Evolutionary conservation across 768 basidiomycete genomes (phyloP).

Genomic region (Auriscalpium vulgare): DNA sequence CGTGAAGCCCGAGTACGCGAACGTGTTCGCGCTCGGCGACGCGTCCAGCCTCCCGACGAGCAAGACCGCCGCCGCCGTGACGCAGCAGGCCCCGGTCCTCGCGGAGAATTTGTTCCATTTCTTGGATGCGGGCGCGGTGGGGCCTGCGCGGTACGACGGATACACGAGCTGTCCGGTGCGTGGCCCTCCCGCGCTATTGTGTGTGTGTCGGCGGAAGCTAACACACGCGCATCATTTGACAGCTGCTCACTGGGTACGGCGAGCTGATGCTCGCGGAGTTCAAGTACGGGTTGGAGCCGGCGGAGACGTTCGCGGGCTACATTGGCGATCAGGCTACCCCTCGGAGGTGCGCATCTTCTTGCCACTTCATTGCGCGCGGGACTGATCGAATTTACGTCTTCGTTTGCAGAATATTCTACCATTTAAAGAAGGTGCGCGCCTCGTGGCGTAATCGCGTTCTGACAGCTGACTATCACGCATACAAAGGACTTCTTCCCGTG

Average conservation of each 20-base stretch:
- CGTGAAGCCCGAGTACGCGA: conserved; percentile 67
- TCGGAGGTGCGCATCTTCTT: conserved; percentile 39
- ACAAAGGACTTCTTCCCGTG: conserved; percentile 27
- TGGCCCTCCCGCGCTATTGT: conserved; percentile 9
- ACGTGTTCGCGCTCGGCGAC: conserved; percentile 91
- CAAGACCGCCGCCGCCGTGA: conserved; percentile 94
- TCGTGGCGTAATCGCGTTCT: not conserved
- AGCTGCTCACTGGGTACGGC: conserved; percentile 79
- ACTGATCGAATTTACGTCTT: no score
- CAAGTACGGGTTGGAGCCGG: conserved; percentile 83
- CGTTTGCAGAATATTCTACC: conserved; percentile 31
- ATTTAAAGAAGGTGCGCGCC: conserved; percentile 30
- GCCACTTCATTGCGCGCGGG: no score
- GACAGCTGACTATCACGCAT: conserved; percentile 12
- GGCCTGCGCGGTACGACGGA: conserved; percentile 73
- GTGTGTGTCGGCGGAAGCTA: conserved; percentile 4
- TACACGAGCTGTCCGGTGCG: conserved; percentile 84
- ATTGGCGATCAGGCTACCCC: conserved; percentile 73
- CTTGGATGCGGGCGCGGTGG: conserved; percentile 63
- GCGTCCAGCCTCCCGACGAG: conserved; percentile 87
- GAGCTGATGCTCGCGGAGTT: conserved; percentile 87
- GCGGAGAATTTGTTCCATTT: conserved; percentile 80
- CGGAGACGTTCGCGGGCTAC: conserved; percentile 70
- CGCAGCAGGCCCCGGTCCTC: conserved; percentile 83
- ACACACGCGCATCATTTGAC: not conserved